Evolutionary conservation across 2,329 filamentous ascomycete genomes (phyloP).

Genomic region (Alternaria sp.): DNA sequence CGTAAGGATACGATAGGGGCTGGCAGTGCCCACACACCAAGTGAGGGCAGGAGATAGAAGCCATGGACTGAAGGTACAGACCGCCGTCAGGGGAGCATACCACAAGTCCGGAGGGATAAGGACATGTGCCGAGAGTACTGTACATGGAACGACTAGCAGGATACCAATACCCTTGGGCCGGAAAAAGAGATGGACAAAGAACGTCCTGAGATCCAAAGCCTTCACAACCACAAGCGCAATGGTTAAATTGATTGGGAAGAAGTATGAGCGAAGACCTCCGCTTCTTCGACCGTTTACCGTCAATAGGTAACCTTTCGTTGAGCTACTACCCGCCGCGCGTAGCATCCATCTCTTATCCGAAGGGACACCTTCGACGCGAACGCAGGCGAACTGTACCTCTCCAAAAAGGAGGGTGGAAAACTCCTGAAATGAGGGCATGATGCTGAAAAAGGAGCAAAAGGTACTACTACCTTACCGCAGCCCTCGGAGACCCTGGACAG

Average conservation of each 20-base stretch:
- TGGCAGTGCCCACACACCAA: neutral
- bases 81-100: neutral
- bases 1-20: neutral
- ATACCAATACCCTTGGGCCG: neutral
- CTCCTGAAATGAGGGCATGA: neutral
- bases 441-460: neutral
- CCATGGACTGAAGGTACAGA: neutral
- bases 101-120: neutral
- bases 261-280: neutral
- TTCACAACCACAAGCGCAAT: neutral
- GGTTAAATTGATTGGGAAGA: neutral
- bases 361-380: neutral
- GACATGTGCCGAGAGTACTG: neutral
- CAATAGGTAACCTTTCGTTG: too few relatives aligned
- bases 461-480: neutral
- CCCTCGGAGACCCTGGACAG: neutral
- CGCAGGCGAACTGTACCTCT: neutral
- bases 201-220: neutral
- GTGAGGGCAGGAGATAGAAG: neutral
- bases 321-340: neutral
- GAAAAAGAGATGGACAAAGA: neutral
- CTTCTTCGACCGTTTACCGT: neutral
- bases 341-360: neutral
- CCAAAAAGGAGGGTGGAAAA: neutral
- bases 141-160: neutral